Evolutionary conservation across 106 monocot genomes (phyloP), one percentile per base, ranked within the genome.

Genomic region (Xerophyta viscosa): DNA sequence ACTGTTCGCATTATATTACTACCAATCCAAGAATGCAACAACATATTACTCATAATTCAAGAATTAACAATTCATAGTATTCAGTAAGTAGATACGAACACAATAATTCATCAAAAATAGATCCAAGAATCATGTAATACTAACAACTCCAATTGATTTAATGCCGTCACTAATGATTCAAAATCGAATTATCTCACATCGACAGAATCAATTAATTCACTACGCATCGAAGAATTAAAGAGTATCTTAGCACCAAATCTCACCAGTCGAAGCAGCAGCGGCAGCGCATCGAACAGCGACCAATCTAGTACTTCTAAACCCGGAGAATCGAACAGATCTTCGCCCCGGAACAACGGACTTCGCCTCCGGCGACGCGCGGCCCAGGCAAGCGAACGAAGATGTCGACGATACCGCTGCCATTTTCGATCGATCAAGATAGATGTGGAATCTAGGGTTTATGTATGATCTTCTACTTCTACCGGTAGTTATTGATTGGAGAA

Each of bases 401-500:
- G 39, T 39, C 39, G 39, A 39, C 39, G 39, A 39, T 15, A 27
- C 17, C 0, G 48, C 31, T 6, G 36, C 56, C 27, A n/a, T n/a
- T 15, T 39, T 39, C 15, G 15, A 39, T 11, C 7, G 15, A 39
- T 39, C 39, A 8, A 39, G 1, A 39, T 15, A 39, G 15, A 39
- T 12, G 13, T 7, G 15, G 15, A 15, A 39, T 39, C 39, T 2
- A 39, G 39, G 39, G 39, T 39, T 2, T 39, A 39, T n/a, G n/a
- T n/a, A n/a, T n/a, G n/a, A n/a, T n/a, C n/a, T n/a, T n/a, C n/a
- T n/a, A n/a, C n/a, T n/a, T n/a, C n/a, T n/a, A n/a, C n/a, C n/a
- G n/a, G n/a, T n/a, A 8, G 10, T 39, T 39, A 39, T 39, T 36
- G 33, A 18, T 43, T 21, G 57, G 44, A 13, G 60, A 61, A 14